Evolutionary conservation across 75 land plant genomes (phyloP), one percentile per base, ranked within the genome.

Genomic region (Sequoia sempervirens): DNA sequence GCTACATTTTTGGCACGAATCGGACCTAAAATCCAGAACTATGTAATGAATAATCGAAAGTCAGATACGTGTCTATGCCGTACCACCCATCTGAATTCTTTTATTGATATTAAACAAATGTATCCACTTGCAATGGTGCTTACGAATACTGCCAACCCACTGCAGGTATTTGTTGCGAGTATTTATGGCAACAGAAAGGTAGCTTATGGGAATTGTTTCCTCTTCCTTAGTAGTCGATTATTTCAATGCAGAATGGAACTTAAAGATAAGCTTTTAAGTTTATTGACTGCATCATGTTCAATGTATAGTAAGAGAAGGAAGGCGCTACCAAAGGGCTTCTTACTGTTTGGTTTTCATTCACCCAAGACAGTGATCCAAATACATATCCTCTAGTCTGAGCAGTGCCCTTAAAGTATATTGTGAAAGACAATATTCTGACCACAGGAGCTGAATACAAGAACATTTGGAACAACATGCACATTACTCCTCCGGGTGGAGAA

Each of bases 321-420:
- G 37, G 37, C 32, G 32, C 73, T 70, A 70, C 36, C 37, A 70
- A 32, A 32, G 36, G 36, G 36, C 73, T 70, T 30, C 73, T 32
- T 11, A 70, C 73, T 30, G 32, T 70, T 70, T 70, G 73, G 11
- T 70, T 70, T 37, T 37, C 73, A 70, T 70, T 70, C 84, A 78
- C 89, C 98, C 98, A 96, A 36, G 91, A 69, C 50, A 95, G 58
- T 6, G 85, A 88, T 34, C 98, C 98, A 80, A 96, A 96, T 28
- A 84, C 88, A 84, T 95, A 90, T 28, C 88, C 91, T 26, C 85
- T 53, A 2, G 86, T 37, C 53, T 88, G 85, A 45, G 86, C 82
- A 41, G 81, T 23, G 18, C 88, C 88, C 75, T 79, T 84, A 85
- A 93, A 89, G 30, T 86, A 81, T 82, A 85, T 37, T 66, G 92